Conservation (phyloP, 257 asterid species). For the Solanum boliviense region DNA sequence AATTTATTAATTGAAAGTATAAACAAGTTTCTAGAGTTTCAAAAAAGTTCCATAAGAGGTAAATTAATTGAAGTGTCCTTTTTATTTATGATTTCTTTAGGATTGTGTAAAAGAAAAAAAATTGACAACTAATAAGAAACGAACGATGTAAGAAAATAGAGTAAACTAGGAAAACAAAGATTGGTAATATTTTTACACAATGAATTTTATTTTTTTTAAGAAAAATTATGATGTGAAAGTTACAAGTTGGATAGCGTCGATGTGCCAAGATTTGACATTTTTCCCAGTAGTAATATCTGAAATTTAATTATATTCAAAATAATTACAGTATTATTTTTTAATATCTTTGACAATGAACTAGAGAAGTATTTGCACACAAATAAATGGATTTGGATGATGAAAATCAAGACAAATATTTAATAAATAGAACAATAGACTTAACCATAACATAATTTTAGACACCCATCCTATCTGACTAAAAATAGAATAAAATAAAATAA, state of each 20-base stretch:
- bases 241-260: no score
- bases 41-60: not conserved
- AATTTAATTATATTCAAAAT: no score
- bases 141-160: not conserved
- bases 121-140: not conserved
- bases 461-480: not conserved
- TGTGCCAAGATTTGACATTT: no score
- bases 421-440: not conserved
- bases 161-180: no score
- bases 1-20: no score
- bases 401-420: not conserved
- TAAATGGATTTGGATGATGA: not conserved
- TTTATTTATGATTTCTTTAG: no score
- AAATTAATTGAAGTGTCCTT: not conserved
- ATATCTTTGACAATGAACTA: not conserved
- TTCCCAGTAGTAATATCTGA: no score
- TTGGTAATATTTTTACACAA: no score
- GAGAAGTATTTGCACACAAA: not conserved
- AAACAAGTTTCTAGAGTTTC: not conserved
- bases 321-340: no score
- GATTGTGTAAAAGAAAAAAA: not conserved
- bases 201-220: no score
- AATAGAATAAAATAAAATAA: not conserved
- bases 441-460: not conserved
- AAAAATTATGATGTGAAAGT: no score